These are phyloP conservation scores for Fusarium compactum DNA, from an alignment of 2,329 filamentous ascomycete species.

Conservation along the genomic window DNA sequence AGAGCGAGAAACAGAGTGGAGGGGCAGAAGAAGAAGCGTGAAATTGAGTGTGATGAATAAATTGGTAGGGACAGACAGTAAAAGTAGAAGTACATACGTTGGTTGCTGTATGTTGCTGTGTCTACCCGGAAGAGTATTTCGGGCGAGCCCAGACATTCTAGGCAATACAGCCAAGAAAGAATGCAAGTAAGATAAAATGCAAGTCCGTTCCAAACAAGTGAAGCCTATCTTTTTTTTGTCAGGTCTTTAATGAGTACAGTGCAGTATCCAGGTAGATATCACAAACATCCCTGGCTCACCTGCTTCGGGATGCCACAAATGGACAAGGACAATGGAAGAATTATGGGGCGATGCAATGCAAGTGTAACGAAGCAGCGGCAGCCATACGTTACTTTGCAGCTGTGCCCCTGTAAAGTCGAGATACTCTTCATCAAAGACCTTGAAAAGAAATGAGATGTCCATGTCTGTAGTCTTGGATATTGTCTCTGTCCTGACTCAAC, in stretches of 20 bases:
- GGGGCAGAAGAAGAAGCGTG: neutral
- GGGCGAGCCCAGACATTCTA: neutral
- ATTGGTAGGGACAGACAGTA: neutral
- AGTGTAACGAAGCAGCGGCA: slow-evolving; percentile 36
- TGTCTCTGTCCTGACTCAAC: slow-evolving; percentile 3
- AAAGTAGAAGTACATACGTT: neutral
- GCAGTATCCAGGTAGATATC: neutral
- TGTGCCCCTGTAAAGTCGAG: slow-evolving; percentile 21
- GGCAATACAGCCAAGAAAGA: neutral
- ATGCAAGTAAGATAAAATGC: slow-evolving; percentile 4
- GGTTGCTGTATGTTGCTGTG: neutral
- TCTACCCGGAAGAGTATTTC: neutral
- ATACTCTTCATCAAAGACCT: slow-evolving; percentile 15
- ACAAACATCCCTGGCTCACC: slow-evolving; percentile 13
- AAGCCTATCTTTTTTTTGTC: slow-evolving; percentile 11
- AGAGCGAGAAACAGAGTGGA: slow-evolving; percentile 5
- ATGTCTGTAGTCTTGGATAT: neutral
- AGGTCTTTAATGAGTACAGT: neutral
- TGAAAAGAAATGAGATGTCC: neutral
- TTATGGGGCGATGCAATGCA: slow-evolving; percentile 28
- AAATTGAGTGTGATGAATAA: neutral
- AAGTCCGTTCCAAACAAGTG: slow-evolving; percentile 23
- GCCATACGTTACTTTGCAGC: slow-evolving; percentile 39
- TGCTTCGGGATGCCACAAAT: slow-evolving; percentile 38
- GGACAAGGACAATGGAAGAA: slow-evolving; percentile 20